Evolutionary conservation across 2,329 filamentous ascomycete species (phyloP).

Genomic region (Aspergillus caelatus): DNA sequence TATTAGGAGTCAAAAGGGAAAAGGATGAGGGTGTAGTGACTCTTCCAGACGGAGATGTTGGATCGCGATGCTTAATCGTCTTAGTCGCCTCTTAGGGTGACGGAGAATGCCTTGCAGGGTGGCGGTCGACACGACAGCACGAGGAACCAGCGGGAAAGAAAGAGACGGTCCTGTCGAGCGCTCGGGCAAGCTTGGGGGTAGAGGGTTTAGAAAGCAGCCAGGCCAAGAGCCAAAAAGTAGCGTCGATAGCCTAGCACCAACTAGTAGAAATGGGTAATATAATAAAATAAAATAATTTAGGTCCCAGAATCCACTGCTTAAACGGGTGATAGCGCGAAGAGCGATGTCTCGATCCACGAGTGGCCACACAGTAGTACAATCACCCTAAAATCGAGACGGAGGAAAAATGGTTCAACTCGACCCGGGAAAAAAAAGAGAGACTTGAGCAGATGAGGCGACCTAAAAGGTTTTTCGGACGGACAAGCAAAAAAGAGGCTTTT

Average conservation of each 20-base stretch:
- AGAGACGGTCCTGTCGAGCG: slow-evolving; percentile 26
- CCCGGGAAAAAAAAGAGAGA: slow-evolving; percentile 29
- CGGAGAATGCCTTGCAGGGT: slow-evolving; percentile 42
- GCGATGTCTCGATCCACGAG: slow-evolving; percentile 27
- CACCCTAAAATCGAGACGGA: slow-evolving; percentile 30
- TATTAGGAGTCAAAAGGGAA: slow-evolving; percentile 9
- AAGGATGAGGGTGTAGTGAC: slow-evolving; percentile 16
- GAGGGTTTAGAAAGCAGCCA: slow-evolving; percentile 27
- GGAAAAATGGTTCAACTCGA: slow-evolving; percentile 29
- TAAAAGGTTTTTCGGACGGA: slow-evolving; percentile 32
- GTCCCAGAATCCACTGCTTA: slow-evolving; percentile 24
- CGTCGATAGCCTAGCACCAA: slow-evolving; percentile 13
- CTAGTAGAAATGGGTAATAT: slow-evolving; percentile 14
- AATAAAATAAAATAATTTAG: slow-evolving; percentile 16
- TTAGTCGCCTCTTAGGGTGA: slow-evolving; percentile 41
- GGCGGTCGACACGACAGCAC: slow-evolving; percentile 36
- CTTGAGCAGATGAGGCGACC: slow-evolving; percentile 31
- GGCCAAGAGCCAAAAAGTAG: slow-evolving; percentile 10
- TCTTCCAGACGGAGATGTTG: slow-evolving; percentile 19
- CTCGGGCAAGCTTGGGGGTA: slow-evolving; percentile 20
- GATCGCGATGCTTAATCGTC: slow-evolving; percentile 43
- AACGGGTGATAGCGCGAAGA: slow-evolving; percentile 28
- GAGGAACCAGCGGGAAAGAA: slow-evolving; percentile 36
- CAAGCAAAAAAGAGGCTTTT: slow-evolving; percentile 25
- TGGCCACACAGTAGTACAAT: slow-evolving; percentile 28